Percentiles rank a stretch among this genome's conserved stretches.
Conservation (phyloP, 2,329 filamentous ascomycete species). For the Alternaria infectoria region DNA sequence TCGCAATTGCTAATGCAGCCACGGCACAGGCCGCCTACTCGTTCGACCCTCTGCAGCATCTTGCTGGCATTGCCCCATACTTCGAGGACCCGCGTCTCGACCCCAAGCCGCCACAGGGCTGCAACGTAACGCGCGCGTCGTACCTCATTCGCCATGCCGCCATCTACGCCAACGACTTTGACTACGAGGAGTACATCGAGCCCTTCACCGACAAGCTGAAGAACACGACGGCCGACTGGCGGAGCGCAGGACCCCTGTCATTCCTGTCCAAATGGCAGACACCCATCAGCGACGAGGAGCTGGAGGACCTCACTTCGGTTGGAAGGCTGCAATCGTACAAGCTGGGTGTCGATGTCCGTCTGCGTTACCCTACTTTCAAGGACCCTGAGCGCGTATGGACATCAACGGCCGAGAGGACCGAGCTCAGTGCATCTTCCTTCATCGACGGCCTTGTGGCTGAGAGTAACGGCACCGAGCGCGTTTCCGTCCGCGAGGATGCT, state of each 20-base stretch:
- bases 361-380: conserved; percentile 63
- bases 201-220: conserved; percentile 63
- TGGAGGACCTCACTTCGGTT: conserved; percentile 66
- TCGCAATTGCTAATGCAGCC: conserved; percentile 35
- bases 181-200: conserved; percentile 59
- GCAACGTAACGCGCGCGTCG: conserved; percentile 57
- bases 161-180: conserved; percentile 61
- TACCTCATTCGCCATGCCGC: conserved; percentile 59
- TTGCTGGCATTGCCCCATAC: conserved; percentile 59
- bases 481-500: conserved; percentile 63
- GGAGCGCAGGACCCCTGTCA: conserved; percentile 59
- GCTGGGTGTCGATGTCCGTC: conserved; percentile 64
- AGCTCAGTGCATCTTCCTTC: conserved; percentile 64
- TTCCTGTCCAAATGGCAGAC: conserved; percentile 65
- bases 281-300: conserved; percentile 63
- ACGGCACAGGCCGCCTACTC: conserved; percentile 40
- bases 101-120: conserved; percentile 57
- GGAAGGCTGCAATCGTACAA: conserved; percentile 67
- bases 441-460: conserved; percentile 63
- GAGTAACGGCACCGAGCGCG: conserved; percentile 61
- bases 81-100: conserved; percentile 58
- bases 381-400: conserved; percentile 65
- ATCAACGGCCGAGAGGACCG: conserved; percentile 67
- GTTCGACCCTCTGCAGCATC: conserved; percentile 58
- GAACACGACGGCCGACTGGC: conserved; percentile 66